Base-by-base conservation (phyloP, 2,329 filamentous ascomycete species). In the Gyromitra esculenta region DNA sequence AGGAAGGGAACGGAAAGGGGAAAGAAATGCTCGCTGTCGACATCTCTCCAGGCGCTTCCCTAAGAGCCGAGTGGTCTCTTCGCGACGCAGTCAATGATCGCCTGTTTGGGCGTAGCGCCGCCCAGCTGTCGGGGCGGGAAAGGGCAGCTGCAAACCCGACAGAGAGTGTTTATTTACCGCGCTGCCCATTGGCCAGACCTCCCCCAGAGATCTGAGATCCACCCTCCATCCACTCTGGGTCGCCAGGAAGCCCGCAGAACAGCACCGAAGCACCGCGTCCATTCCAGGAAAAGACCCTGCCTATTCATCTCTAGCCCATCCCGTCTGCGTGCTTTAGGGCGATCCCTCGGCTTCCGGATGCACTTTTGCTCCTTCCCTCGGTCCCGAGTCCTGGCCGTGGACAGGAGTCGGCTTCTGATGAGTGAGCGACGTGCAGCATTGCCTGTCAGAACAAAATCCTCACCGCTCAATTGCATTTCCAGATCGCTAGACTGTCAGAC, bases 171-270 rank as follows among this genome's bases (percentile, higher is more conserved):
- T 74, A 45, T 69, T 74, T 74, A 70, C 65, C 37, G n/a, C 35
- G 8, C 37, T 57, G 41, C 65, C 72, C 25, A 74, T 70, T 74
- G 72, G 72, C 57, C 54, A 48, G n/a, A 2, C 8, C 21, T 8
- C n/a, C 9, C 64, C 25, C 25, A 31, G 39, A 69, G 64, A 62
- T 56, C 62, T 52, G 25, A 52, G 54, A 66, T 48, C 60, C 48
- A 39, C 56, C 25, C 25, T 37, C 31, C 41, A 70, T n/a, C 45
- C 70, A 73, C 69, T 41, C 56, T 69, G 66, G 64, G 39, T 39
- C 66, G 60, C 62, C 43, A 65, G 52, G 60, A 72, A 73, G 62
- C 39, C 15, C 59, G 39, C 18, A 73, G 69, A 66, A 66, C 70
- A 41, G 67, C 37, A 59, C 62, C 64, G 35, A n/a, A 62, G 15